Evolutionary conservation across 2,329 filamentous ascomycete genomes (phyloP), one percentile per base, ranked within the genome.

Genomic region (Chrysoporthe deuterocubensis): DNA sequence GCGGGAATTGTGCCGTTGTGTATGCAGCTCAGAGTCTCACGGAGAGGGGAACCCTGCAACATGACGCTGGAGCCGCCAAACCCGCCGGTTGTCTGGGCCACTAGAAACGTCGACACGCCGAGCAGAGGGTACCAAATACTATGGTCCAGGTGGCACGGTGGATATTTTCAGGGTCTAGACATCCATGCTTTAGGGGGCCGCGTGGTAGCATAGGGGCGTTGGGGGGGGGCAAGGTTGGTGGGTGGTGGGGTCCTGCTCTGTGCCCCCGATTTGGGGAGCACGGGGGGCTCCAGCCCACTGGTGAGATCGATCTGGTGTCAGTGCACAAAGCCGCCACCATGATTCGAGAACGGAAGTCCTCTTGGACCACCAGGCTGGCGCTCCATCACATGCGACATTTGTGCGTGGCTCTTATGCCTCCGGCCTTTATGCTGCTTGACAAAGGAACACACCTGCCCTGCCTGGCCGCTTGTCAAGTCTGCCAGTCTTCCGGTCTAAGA

Each of bases 1-100:
- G 64, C 64, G 64, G n/a, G 56, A 66, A 66, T 62, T 66, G 64
- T 66, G 64, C 64, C 44, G 26, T 43, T n/a, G 56, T 7, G 56
- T 21, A 32, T 54, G 21, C 50, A 21, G 14, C 9, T 54, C 37
- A 14, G 3, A 54, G 50, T 32, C 50, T 32, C 21, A 32, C 50
- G 7, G 50, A 5, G 50, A 54, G 56, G 34, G 54, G 42, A 50
- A 44, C 62, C 62, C 62, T 64, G 62, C 34, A 58, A 3, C 7
- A 40, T 58, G 62, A 42, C 62, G 54, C 52, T 64, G 21, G 18
- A 13, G 48, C 48, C 9, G n/a, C 48, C 21, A n/a, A 1, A 32
- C 32, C 11, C 4, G n/a, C 48, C 26, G 21, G 14, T 11, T 14
- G 21, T 32, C 26, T 52, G 6, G 21, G 48, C 48, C 48, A 52